Conservation (phyloP, 805 yeast genomes). For the Yarrowia yakushimensis region DNA sequence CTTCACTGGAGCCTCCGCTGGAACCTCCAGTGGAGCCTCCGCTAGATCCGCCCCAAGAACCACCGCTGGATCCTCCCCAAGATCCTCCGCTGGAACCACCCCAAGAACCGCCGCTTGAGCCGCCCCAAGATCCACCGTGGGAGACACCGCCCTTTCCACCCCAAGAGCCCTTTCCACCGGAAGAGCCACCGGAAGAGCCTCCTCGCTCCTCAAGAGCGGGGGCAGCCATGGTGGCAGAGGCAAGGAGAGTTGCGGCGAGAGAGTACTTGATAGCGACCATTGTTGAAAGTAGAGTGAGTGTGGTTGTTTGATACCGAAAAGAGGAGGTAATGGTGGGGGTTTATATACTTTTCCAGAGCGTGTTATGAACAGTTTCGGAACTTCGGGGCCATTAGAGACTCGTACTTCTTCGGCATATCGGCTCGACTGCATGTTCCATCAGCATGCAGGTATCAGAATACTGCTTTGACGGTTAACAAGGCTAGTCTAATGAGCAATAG, state of each 20-base stretch:
- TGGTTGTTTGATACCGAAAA: not conserved
- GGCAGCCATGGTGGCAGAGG: not conserved
- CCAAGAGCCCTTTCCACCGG: not conserved
- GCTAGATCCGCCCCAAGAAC: not conserved
- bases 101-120: not conserved
- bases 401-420: not conserved
- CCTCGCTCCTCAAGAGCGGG: not conserved
- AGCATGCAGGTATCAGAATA: not conserved
- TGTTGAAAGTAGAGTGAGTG: not conserved
- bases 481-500: not conserved
- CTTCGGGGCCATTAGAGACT: not conserved
- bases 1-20: not conserved
- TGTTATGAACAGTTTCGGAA: not conserved
- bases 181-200: not conserved
- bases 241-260: not conserved
- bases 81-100: not conserved
- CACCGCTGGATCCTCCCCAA: not conserved
- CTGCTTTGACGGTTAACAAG: not conserved
- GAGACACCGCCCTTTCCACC: not conserved
- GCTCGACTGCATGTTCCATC: not conserved
- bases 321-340: not conserved
- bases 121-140: not conserved
- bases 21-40: not conserved
- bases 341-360: not conserved
- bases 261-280: conserved; percentile 18